Base-by-base conservation (phyloP, 495 filamentous ascomycete species). In the Tuber borchii region DNA sequence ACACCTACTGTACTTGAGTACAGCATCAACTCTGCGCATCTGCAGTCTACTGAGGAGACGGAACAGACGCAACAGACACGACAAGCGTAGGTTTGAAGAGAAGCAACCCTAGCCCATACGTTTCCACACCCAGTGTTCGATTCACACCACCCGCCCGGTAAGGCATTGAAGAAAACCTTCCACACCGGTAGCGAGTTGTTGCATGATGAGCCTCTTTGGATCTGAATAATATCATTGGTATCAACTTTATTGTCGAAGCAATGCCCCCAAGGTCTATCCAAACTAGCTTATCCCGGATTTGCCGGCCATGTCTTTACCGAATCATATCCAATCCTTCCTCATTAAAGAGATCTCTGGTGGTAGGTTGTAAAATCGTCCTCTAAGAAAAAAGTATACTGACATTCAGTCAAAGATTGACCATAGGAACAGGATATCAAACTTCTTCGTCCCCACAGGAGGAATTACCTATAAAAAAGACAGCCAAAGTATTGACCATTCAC, bases 381-480 rank as follows among this genome's bases (percentile, higher is more conserved):
- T 4, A 26, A 14, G 12, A 17, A 65, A 34, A 65, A 34, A 34
- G 26, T 6, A 17, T 16, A 34, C 56, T 65, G 56, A 65, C 14
- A 34, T 65, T 74, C 80, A 70, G 79, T 73, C 61, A 16, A 77
- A 88, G 86, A 83, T 80, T 83, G 90, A 92, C 84, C 86, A 86
- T 48, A 84, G 89, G 75, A 88, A 84, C 81, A 88, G 93, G 71
- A 85, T 92, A 31, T 93, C 92, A 17, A 89, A 86, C 51, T 88
- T 93, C 80, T 96, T 93, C 92, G 87, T 90, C 31, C 92, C 93
- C 0, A 91, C 89, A 19, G 91, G 90, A 71, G 91, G 92, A n/a
- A 90, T 93, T 74, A 86, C 89, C 4, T 85, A 86, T 71, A 86
- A 86, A 73, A 83, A 87, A 34, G 83, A 84, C 73, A 86, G 84